A percentile compares a stretch with the other conserved stretches of the same genome.
Evolutionary conservation across 139 green algal genomes (phyloP).

Genomic region (Marvania coccoides): DNA sequence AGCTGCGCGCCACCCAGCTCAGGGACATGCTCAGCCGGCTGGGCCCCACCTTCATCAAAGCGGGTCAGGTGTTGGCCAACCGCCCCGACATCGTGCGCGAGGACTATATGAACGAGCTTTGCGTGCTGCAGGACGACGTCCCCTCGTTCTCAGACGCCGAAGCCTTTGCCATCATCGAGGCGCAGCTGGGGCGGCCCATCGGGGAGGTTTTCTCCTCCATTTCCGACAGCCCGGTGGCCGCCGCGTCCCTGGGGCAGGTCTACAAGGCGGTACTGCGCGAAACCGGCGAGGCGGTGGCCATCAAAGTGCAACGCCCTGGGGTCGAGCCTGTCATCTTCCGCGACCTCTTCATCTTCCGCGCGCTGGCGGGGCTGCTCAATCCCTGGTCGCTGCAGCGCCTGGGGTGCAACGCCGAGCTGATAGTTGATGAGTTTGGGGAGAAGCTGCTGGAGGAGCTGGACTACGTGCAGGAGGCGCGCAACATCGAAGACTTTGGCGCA

Average conservation of each 20-base stretch:
- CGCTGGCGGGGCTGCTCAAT: constrained; percentile 52
- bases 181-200: constrained; percentile 74
- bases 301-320: constrained; percentile 88
- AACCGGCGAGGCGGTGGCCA: constrained; percentile 86
- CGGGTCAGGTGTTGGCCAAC: constrained; percentile 95
- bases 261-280: constrained; percentile 85
- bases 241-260: constrained; percentile 85
- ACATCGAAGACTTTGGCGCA: constrained; percentile 89
- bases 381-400: constrained; percentile 50
- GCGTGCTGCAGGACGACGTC: constrained; percentile 87
- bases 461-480: constrained; percentile 91
- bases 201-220: constrained; percentile 86
- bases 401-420: constrained; percentile 93
- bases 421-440: constrained; percentile 99
- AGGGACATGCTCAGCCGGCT: constrained; percentile 77
- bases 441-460: constrained; percentile 99
- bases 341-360: constrained; percentile 93
- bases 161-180: constrained; percentile 79
- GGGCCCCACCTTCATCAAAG: constrained; percentile 97
- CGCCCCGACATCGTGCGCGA: constrained; percentile 93
- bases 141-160: constrained; percentile 73
- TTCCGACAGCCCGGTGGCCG: constrained; percentile 78
- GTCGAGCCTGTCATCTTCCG: constrained; percentile 90
- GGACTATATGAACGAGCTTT: constrained; percentile 99
- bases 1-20: constrained; percentile 70